phyloP scores from a whole-genome alignment of 371 early-diverging fungal genomes.

The Mucor velutinosus region DNA sequence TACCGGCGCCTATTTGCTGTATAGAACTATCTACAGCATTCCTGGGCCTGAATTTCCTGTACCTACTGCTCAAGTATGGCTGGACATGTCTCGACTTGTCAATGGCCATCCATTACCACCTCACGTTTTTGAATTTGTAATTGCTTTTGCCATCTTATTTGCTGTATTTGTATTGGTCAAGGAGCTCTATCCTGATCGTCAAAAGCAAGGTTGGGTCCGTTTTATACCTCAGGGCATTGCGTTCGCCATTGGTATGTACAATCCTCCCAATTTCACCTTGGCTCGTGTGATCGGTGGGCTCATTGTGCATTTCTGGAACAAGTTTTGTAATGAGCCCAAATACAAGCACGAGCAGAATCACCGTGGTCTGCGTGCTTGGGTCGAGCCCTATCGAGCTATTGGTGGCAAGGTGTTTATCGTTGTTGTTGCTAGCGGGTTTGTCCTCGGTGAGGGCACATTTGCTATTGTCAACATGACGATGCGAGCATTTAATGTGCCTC shows the following conservation, averaged over 20 bases:
- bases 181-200: slow-evolving; percentile 24
- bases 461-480: slow-evolving; percentile 59
- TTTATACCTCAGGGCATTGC: slow-evolving; percentile 78
- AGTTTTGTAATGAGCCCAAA: slow-evolving; percentile 34
- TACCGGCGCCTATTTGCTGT: slow-evolving; percentile 69
- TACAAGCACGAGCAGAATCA: background rate
- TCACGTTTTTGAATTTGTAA: slow-evolving; percentile 61
- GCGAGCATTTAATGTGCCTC: slow-evolving; percentile 48
- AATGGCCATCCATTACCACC: slow-evolving; percentile 78
- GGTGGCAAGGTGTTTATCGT: slow-evolving; percentile 67
- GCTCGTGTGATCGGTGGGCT: slow-evolving; percentile 76
- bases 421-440: slow-evolving; percentile 79
- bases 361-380: background rate
- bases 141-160: slow-evolving; percentile 63
- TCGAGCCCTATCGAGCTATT: slow-evolving; percentile 29
- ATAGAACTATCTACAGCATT: slow-evolving; percentile 70
- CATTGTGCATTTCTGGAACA: slow-evolving; percentile 49
- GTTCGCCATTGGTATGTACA: slow-evolving; percentile 86
- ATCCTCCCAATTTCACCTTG: slow-evolving; percentile 78
- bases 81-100: slow-evolving; percentile 80
- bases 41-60: slow-evolving; percentile 76
- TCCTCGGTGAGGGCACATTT: slow-evolving; percentile 82
- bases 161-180: slow-evolving; percentile 57
- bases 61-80: slow-evolving; percentile 81
- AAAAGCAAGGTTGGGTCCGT: slow-evolving; percentile 31